Conservation (phyloP, 805 yeast species). For the Torulaspora indica region DNA sequence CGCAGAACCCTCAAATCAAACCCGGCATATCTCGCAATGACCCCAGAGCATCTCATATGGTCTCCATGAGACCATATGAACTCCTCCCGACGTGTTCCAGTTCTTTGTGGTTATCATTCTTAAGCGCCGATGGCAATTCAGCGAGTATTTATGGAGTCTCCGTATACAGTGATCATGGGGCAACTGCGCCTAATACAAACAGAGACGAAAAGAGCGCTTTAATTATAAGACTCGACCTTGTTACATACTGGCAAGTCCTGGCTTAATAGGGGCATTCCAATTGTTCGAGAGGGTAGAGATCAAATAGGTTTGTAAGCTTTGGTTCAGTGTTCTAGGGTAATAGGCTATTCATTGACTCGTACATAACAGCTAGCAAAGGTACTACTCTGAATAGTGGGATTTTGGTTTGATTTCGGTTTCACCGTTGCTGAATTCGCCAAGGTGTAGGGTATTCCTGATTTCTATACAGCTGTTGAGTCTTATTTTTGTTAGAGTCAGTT, state of each 20-base stretch:
- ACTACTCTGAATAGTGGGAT: neutral
- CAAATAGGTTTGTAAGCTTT: neutral
- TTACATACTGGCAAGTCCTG: neutral
- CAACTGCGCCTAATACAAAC: conserved; percentile 3
- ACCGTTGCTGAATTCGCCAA: too few relatives aligned
- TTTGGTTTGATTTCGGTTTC: too few relatives aligned
- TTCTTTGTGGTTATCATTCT: neutral
- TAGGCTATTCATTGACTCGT: neutral
- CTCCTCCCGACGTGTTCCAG: too few relatives aligned
- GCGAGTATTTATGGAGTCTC: too few relatives aligned
- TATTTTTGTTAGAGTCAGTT: neutral
- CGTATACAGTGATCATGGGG: neutral
- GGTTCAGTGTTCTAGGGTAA: neutral
- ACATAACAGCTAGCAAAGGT: neutral
- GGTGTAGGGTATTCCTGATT: too few relatives aligned
- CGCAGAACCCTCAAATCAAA: too few relatives aligned
- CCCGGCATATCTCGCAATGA: too few relatives aligned
- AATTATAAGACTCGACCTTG: neutral
- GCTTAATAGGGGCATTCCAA: neutral
- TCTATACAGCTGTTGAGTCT: neutral
- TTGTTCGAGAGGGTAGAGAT: neutral
- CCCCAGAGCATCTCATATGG: too few relatives aligned
- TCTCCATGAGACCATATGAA: too few relatives aligned
- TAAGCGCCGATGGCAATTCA: neutral
- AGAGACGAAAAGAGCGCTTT: conserved; percentile 4